Base-by-base conservation (phyloP, 2,329 filamentous ascomycete genomes). In the Arthrocladium fulminans region DNA sequence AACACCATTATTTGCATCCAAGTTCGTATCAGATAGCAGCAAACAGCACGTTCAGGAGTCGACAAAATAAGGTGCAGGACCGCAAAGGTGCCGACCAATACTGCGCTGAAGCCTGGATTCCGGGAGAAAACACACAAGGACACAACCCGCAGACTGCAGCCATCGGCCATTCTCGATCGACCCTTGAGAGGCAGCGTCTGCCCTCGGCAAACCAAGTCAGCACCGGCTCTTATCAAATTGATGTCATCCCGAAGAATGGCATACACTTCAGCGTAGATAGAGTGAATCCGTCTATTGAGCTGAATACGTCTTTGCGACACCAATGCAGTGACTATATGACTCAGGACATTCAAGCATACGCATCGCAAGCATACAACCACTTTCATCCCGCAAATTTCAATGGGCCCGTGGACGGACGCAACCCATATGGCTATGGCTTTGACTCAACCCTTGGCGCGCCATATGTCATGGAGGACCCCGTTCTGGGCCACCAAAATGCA, bases 391-490 rank as follows among this genome's bases (percentile, higher is more conserved):
- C 39, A n/a, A 42, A 27, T 22, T 8, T 23, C 42, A 25, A 34
- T 23, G 19, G 17, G 6, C 6, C 17, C 5, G 27, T 35, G 8
- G 29, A 22, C 10, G 22, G 35, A 4, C 42, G 42, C 12, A 35
- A 45, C 27, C n/a, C n/a, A n/a, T n/a, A 19, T 24, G 19, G n/a
- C 10, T 45, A 45, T n/a, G 42, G 29, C 10, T 37, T 23, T 23
- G 29, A 45, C 19, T 10, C 42, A 8, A 37, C 13, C n/a, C 69
- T 10, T 66, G 69, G 9, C 65, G 68, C 42, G 65, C 61, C 35
- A 64, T 68, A 2, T 71, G 70, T 48, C 73, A 77, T 44, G 78
- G 81, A 24, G 73, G 79, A 50, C 12, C 15, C 42, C 24, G 15
- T 23, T 10, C 7, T 23, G n/a, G 8, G 80, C 85, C 47, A 67